Evolutionary conservation across 192 early-diverging fungal genomes (phyloP), one percentile per base, ranked within the genome.

Genomic region (Coemansia erecta): DNA sequence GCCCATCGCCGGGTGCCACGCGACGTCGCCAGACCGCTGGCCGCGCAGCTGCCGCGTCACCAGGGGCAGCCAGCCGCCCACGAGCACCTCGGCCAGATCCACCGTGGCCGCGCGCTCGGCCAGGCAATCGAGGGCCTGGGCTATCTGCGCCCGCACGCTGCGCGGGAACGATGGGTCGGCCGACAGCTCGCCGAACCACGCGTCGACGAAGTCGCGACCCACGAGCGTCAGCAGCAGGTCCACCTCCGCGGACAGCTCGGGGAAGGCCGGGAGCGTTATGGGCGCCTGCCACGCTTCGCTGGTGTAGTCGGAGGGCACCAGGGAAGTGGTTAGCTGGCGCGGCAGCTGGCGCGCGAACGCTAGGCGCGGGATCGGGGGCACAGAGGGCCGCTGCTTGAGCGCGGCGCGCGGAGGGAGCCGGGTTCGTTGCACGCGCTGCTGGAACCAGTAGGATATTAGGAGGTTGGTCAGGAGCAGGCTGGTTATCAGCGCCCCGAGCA

Each of bases 1-100:
- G 9, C n/a, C 15, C 8, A 53, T 4, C 26, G 58, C 58, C 37
- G 58, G 35, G 41, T 60, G 58, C 58, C 46, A 48, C 19, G 26
- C 4, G 23, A 11, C 17, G 19, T 40, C 33, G 28, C 56, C 23
- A 3, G 15, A 13, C 45, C 13, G 28, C 13, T 21, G 13, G 12
- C 39, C 45, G 19, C 39, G 24, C 0, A 75, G 42, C 53, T 95
- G 94, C 3, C 69, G 50, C 0, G 90, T 92, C n/a, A 90, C 62
- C 23, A 86, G 70, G 24, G 92, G 90, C 44, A 93, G 56, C 18
- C 90, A 62, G 33, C 81, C 78, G 12, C 77, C 78, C 11, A 90
- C 77, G 1, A 88, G 53, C 21, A 92, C 60, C 22, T 85, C 71
- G 0, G 85, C 72, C 21, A 84, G 56, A 58, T 95, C 94, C 24